Conservation (phyloP, 1,139 yeast species). For the Saccharomycopsis hybrid region DNA sequence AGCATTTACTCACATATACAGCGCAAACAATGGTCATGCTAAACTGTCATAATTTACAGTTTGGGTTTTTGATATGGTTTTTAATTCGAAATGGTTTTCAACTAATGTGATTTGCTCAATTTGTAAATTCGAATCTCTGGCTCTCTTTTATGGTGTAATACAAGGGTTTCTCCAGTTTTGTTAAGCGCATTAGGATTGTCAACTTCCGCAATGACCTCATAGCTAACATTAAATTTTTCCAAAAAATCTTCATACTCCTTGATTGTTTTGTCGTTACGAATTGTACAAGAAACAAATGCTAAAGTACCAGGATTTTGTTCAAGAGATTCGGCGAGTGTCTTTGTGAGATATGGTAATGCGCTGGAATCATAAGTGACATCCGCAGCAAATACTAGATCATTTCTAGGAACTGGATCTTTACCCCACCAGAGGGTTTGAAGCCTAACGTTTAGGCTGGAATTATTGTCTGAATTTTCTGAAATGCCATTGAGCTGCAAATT, state of each 20-base stretch:
- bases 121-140: too few species aligned
- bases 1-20: too few species aligned
- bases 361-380: slow-evolving; percentile 77
- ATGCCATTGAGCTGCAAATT: slow-evolving; percentile 44
- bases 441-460: slow-evolving; percentile 23
- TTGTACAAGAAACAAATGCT: slow-evolving; percentile 65
- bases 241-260: slow-evolving; percentile 45
- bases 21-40: too few species aligned
- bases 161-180: too few species aligned
- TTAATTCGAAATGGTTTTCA: too few species aligned
- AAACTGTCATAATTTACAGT: too few species aligned
- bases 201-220: slow-evolving; percentile 27
- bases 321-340: not conserved
- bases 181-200: slow-evolving; percentile 18
- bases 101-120: too few species aligned
- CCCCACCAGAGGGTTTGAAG: slow-evolving; percentile 59
- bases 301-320: slow-evolving; percentile 9
- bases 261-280: slow-evolving; percentile 57
- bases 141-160: too few species aligned
- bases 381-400: slow-evolving; percentile 62
- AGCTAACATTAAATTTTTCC: slow-evolving; percentile 24
- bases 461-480: not conserved
- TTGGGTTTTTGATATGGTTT: too few species aligned
- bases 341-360: not conserved
- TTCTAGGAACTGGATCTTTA: slow-evolving; percentile 29